Base-by-base conservation (phyloP, 1,284 basidiomycete genomes). In the Tilletia horrida region DNA sequence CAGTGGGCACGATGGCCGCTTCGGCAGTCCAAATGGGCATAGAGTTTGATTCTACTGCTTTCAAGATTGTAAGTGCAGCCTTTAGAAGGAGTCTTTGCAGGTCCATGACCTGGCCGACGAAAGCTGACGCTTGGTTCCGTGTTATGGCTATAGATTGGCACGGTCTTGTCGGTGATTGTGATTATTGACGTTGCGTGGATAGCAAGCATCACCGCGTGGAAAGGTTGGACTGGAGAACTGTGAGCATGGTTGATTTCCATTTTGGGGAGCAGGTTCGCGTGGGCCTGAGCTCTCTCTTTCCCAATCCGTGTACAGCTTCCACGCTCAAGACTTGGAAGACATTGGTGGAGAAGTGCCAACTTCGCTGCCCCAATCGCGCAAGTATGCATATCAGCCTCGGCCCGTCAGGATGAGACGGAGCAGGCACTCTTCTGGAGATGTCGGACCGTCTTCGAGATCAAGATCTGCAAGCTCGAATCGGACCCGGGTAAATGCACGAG, bases 1-100 rank as follows among this genome's bases (percentile, higher is more conserved):
- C 78, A 1, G 47, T 78, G n/a, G 78, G 77, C 11, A 70, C 72
- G 3, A 74, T 76, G 63, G 71, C 69, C 3, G 55, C 70, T 1
- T 67, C 72, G 0, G 72, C 78, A 0, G 72, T 67, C 44, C 71
- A 74, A 66, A 62, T 80, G 23, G 75, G 73, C n/a, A 29, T 21
- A 8, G 68, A 71, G 35, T 64, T 80, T 4, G 70, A 79, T 43
- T 74, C 71, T 1, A 67, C 65, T 6, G 71, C 68, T 2, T 76
- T 79, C 66, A 44, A 68, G 0, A 66, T 77, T 0, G 40, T 80
- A 6, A 75, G 73, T 2, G 72, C 72, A 40, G 35, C 35, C 11
- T 40, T 40, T 40, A n/a, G 43, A 18, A 8, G 23, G 31, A 6
- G 18, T 16, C 18, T 3, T 48, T 18, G 45, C 21, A 48, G 16